Evolutionary conservation across 495 filamentous ascomycete genomes (phyloP).

Genomic region (Xylaria venustula): DNA sequence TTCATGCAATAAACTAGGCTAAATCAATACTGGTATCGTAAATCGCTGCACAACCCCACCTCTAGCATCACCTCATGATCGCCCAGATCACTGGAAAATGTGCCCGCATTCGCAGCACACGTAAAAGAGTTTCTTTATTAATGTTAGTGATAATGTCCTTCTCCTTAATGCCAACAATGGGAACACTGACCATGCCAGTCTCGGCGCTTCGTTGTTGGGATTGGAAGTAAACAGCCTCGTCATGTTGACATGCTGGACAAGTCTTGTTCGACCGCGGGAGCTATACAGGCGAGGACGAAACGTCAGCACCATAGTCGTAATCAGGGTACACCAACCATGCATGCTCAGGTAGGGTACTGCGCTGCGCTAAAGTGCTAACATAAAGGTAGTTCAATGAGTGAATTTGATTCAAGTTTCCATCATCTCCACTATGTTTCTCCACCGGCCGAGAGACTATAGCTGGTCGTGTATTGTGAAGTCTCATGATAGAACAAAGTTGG

Average conservation of each 20-base stretch:
- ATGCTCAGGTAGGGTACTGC: slow-evolving; percentile 3
- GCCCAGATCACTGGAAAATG: slow-evolving; percentile 63
- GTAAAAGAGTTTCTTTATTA: slow-evolving; percentile 86
- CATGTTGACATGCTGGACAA: slow-evolving; percentile 81
- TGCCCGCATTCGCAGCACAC: slow-evolving; percentile 91
- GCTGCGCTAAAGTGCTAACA: background rate
- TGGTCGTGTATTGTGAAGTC: background rate
- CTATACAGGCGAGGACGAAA: slow-evolving; percentile 49
- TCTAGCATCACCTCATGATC: background rate
- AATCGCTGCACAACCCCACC: slow-evolving; percentile 16
- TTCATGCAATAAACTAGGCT: slow-evolving; percentile 19
- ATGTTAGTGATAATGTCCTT: slow-evolving; percentile 22
- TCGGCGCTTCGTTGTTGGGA: slow-evolving; percentile 94
- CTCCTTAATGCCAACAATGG: background rate
- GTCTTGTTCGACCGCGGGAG: slow-evolving; percentile 79
- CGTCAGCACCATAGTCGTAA: slow-evolving; percentile 48
- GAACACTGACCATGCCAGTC: slow-evolving; percentile 86
- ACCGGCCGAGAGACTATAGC: background rate
- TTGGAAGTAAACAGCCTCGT: slow-evolving; percentile 95
- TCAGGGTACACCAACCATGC: slow-evolving; percentile 2
- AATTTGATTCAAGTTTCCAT: background rate
- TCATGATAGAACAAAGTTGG: background rate
- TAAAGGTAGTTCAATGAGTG: slow-evolving; percentile 12
- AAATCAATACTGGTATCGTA: slow-evolving; percentile 17
- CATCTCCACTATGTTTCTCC: background rate